Conservation (phyloP, 371 early-diverging fungal genomes). For the Mucor racemosus region DNA sequence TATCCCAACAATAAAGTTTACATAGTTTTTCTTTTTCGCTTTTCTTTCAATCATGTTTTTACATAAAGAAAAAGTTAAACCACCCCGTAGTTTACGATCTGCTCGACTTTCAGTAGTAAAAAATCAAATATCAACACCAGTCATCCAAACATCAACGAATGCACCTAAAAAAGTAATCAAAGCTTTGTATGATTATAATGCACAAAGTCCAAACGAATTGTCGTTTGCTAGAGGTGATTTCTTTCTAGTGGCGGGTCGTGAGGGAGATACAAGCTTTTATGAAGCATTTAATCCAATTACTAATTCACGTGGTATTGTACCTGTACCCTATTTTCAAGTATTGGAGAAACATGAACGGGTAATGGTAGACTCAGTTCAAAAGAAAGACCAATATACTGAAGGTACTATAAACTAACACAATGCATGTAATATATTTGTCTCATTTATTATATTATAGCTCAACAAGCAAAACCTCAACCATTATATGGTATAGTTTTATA, state of each 20-base stretch:
- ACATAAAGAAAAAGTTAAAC: conserved; percentile 34
- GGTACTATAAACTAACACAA: background rate
- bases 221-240: conserved; percentile 84
- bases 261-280: conserved; percentile 66
- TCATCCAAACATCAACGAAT: conserved; percentile 31
- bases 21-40: background rate
- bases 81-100: conserved; percentile 31
- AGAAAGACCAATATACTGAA: conserved; percentile 8
- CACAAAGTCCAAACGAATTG: conserved; percentile 68
- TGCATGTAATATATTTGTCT: background rate
- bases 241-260: conserved; percentile 80
- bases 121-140: conserved; percentile 40
- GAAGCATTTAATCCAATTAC: conserved; percentile 82
- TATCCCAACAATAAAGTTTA: background rate
- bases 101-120: conserved; percentile 36
- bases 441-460: background rate
- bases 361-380: conserved; percentile 19
- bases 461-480: conserved; percentile 18
- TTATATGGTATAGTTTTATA: conserved; percentile 72
- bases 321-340: conserved; percentile 74
- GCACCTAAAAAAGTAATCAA: conserved; percentile 83
- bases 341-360: conserved; percentile 55
- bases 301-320: conserved; percentile 77
- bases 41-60: conserved; percentile 16
- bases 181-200: conserved; percentile 70